phyloP scores from a whole-genome alignment of 2,329 filamentous ascomycete species.

The Aspergillus candidus region DNA sequence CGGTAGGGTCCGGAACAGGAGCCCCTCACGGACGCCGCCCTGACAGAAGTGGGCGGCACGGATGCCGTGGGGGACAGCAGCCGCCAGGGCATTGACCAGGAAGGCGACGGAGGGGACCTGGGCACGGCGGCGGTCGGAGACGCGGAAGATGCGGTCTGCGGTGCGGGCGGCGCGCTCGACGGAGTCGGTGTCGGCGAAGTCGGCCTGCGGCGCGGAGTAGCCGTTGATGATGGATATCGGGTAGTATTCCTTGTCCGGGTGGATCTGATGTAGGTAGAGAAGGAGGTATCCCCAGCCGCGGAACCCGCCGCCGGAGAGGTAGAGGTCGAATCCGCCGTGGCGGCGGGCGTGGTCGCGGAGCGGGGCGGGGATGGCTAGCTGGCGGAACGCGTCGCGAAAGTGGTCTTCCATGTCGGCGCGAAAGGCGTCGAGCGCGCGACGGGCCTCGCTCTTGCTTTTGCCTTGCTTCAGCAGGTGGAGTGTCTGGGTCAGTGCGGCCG shows the following conservation, averaged over 20 bases:
- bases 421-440: slow-evolving; percentile 35
- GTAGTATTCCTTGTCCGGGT: slow-evolving; percentile 53
- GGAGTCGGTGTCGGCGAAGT: slow-evolving; percentile 24
- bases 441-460: slow-evolving; percentile 33
- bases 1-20: slow-evolving; percentile 62
- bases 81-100: slow-evolving; percentile 65
- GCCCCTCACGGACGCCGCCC: slow-evolving; percentile 78
- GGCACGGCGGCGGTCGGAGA: slow-evolving; percentile 68
- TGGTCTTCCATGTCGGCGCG: slow-evolving; percentile 44
- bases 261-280: slow-evolving; percentile 66
- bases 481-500: slow-evolving; percentile 56
- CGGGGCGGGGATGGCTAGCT: slow-evolving; percentile 51
- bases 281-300: slow-evolving; percentile 82
- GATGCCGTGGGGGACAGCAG: slow-evolving; percentile 60
- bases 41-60: slow-evolving; percentile 73
- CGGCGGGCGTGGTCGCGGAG: slow-evolving; percentile 41
- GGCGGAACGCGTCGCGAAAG: slow-evolving; percentile 56
- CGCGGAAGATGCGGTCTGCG: slow-evolving; percentile 52
- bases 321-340: slow-evolving; percentile 58
- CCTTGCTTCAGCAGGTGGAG: slow-evolving; percentile 43
- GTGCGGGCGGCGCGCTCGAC: slow-evolving; percentile 23
- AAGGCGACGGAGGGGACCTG: slow-evolving; percentile 80
- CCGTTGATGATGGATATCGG: slow-evolving; percentile 75
- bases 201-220: slow-evolving; percentile 54
- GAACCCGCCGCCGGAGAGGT: slow-evolving; percentile 82